phyloP scores from a whole-genome alignment of 768 basidiomycete species.

The Boletus subcaerulescens region DNA sequence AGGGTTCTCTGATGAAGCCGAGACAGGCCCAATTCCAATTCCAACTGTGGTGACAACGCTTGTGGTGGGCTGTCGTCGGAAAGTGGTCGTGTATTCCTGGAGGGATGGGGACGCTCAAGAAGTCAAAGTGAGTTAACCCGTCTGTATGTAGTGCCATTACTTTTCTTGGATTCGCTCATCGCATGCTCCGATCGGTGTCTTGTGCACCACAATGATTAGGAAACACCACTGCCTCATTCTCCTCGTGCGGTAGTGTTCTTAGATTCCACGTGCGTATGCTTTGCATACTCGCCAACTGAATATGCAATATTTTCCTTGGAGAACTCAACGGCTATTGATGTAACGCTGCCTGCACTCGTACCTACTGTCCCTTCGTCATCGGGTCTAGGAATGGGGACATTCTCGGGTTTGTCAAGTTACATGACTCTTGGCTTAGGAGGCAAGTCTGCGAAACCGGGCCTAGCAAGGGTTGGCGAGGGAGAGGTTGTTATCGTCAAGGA shows the following conservation, averaged over 20 bases:
- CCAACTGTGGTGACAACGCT: slow-evolving; percentile 73
- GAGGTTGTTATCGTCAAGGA: slow-evolving; percentile 78
- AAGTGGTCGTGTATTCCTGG: slow-evolving; percentile 83
- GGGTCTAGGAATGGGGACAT: slow-evolving; percentile 56
- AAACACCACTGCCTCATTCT: slow-evolving; percentile 82
- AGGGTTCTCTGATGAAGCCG: slow-evolving; percentile 7
- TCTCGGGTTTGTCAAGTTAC: slow-evolving; percentile 75
- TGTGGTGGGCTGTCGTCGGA: slow-evolving; percentile 81
- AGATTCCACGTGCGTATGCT: slow-evolving; percentile 55
- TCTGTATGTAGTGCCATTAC: background rate
- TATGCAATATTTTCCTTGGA: slow-evolving; percentile 67
- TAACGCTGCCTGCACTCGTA: slow-evolving; percentile 45
- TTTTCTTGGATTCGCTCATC: background rate
- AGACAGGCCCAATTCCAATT: slow-evolving; percentile 41
- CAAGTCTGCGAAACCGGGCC: slow-evolving; percentile 60
- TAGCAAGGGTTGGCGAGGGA: slow-evolving; percentile 50
- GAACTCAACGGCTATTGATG: slow-evolving; percentile 53
- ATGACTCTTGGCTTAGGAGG: slow-evolving; percentile 80
- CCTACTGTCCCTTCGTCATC: slow-evolving; percentile 28
- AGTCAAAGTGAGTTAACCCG: slow-evolving; percentile 47
- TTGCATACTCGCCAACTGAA: slow-evolving; percentile 73
- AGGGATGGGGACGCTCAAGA: slow-evolving; percentile 79
- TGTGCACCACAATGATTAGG: slow-evolving; percentile 41
- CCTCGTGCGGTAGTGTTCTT: slow-evolving; percentile 83
- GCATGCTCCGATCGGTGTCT: background rate